Conservation (phyloP, 495 filamentous ascomycete genomes). For the Niebla homalea region DNA sequence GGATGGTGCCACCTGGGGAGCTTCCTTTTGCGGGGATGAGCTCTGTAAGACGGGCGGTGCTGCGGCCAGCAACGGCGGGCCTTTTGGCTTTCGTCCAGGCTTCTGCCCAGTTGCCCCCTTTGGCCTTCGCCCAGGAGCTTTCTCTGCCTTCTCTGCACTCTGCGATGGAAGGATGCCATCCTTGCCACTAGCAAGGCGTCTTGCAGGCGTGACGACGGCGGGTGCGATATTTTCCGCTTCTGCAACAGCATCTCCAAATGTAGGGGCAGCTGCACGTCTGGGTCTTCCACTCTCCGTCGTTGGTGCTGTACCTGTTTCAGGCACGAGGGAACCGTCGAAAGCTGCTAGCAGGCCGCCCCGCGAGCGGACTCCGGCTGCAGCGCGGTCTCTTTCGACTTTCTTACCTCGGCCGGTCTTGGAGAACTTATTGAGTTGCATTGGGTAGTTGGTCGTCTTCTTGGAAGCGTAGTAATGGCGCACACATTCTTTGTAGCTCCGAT, state of each 20-base stretch:
- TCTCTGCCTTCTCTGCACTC: conserved; percentile 45
- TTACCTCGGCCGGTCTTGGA: conserved; percentile 42
- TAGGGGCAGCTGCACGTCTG: conserved; percentile 55
- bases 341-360: conserved; percentile 65
- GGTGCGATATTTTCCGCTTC: conserved; percentile 41
- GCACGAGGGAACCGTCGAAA: conserved; percentile 41
- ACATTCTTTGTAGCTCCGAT: conserved; percentile 68
- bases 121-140: conserved; percentile 37
- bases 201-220: conserved; percentile 13
- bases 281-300: conserved; percentile 55
- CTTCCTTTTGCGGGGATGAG: conserved; percentile 15
- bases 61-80: conserved; percentile 16
- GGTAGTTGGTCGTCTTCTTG: conserved; percentile 76
- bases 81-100: conserved; percentile 22
- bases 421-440: conserved; percentile 43
- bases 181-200: conserved; percentile 34
- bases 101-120: conserved; percentile 25
- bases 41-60: conserved; percentile 15
- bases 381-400: conserved; percentile 36
- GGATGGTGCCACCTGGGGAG: conserved; percentile 2
- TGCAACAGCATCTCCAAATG: conserved; percentile 45
- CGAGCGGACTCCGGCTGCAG: conserved; percentile 38
- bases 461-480: conserved; percentile 95
- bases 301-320: conserved; percentile 36
- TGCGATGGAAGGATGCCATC: conserved; percentile 34